A percentile compares a stretch with the other conserved stretches of the same genome.
Evolutionary conservation across 1,284 basidiomycete genomes (phyloP).

Genomic region (Trichosporon inkin): DNA sequence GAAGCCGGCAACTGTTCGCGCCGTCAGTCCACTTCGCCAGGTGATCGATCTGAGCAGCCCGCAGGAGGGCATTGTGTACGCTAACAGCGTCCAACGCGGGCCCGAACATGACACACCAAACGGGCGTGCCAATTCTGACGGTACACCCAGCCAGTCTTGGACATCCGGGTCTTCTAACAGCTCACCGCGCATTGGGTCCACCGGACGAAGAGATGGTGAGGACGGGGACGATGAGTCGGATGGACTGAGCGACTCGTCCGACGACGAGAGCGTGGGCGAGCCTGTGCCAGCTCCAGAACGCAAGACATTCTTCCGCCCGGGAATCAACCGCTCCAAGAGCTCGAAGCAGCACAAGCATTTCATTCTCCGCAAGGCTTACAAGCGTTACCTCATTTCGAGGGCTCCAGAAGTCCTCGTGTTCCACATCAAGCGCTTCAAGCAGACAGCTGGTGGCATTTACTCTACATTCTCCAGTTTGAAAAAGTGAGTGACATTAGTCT

Average conservation of each 20-base stretch:
- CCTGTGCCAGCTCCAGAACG: slow-evolving; percentile 10
- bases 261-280: slow-evolving; percentile 31
- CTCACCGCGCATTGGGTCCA: neutral
- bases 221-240: slow-evolving; percentile 27
- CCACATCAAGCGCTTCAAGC: slow-evolving; percentile 90
- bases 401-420: slow-evolving; percentile 85
- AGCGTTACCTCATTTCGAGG: slow-evolving; percentile 82
- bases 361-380: slow-evolving; percentile 77
- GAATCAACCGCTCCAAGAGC: slow-evolving; percentile 10
- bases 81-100: neutral
- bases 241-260: slow-evolving; percentile 39
- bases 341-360: slow-evolving; percentile 46
- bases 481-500: slow-evolving; percentile 47
- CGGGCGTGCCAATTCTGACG: neutral
- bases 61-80: neutral
- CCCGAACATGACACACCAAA: neutral
- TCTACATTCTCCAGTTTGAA: slow-evolving; percentile 44
- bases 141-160: neutral
- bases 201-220: slow-evolving; percentile 2
- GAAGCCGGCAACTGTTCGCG: slow-evolving; percentile 20
- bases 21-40: slow-evolving; percentile 38
- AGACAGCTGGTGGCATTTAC: slow-evolving; percentile 51
- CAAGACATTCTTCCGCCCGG: slow-evolving; percentile 11
- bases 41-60: slow-evolving; percentile 20
- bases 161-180: neutral